Evolutionary conservation across 169 alveolate species (phyloP).

Genomic region (Cryptosporidium tyzzeri): DNA sequence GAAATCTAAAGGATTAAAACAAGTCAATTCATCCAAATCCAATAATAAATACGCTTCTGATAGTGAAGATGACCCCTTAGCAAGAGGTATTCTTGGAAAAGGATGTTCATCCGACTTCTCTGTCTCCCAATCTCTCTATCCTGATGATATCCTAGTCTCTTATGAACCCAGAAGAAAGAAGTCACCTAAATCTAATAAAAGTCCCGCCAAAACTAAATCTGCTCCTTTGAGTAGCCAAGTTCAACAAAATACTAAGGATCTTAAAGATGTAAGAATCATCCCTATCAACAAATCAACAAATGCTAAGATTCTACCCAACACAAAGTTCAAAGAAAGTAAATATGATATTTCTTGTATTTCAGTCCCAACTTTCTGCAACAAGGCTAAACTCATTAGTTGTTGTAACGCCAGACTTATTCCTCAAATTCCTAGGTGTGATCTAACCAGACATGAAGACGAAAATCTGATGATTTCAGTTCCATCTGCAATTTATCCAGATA

Average conservation of each 20-base stretch:
- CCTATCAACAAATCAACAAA: conserved; percentile 51
- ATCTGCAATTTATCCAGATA: conserved; percentile 66
- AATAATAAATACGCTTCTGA: not conserved
- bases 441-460: conserved; percentile 18
- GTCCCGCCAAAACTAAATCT: not conserved
- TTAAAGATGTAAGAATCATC: conserved; percentile 47
- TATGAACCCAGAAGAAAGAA: conserved; percentile 27
- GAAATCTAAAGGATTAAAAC: not conserved
- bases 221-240: not conserved
- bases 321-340: conserved; percentile 45
- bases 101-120: conserved; percentile 63
- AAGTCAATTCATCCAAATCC: not conserved
- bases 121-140: conserved; percentile 72
- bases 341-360: conserved; percentile 57
- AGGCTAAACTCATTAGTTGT: conserved; percentile 11
- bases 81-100: conserved; percentile 61
- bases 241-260: not conserved
- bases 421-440: conserved; percentile 2
- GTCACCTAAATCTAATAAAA: not conserved
- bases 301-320: conserved; percentile 43
- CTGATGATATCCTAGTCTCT: conserved; percentile 70
- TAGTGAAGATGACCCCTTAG: conserved; percentile 24
- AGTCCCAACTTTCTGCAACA: conserved; percentile 41
- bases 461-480: conserved; percentile 56
- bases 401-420: conserved; percentile 10